Percentiles rank a stretch among this genome's conserved stretches.
Conservation (phyloP, 257 asterid species). For the Lavandula angustifolia region DNA sequence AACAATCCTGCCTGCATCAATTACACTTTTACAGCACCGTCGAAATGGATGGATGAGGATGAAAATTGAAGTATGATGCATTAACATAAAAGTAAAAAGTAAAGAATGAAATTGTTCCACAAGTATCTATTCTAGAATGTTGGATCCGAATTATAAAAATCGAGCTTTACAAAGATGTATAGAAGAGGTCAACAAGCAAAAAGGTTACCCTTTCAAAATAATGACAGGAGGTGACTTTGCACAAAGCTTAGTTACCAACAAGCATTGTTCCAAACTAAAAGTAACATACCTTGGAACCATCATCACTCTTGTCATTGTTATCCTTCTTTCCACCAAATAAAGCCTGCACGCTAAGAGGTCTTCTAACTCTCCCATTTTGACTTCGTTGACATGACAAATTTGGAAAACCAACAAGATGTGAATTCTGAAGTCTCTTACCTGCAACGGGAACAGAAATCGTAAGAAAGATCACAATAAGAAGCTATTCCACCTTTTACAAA, state of each 20-base stretch:
- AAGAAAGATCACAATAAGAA: too few species aligned
- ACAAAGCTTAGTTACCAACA: conserved; percentile 4
- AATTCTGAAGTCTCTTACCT: conserved; percentile 42
- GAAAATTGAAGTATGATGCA: not conserved
- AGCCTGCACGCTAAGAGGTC: conserved; percentile 56
- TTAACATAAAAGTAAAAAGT: not conserved
- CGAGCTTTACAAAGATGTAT: conserved; percentile 10
- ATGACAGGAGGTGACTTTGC: not conserved
- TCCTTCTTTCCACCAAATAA: conserved; percentile 87
- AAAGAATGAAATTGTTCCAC: not conserved
- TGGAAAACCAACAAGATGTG: conserved; percentile 32
- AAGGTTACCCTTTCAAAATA: not conserved
- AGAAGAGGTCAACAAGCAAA: too few species aligned
- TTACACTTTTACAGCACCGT: conserved; percentile 14
- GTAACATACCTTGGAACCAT: conserved; percentile 59
- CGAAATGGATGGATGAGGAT: conserved; percentile 25
- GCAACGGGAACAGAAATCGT: conserved; percentile 28
- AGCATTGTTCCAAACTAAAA: conserved; percentile 1
- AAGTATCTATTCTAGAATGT: not conserved
- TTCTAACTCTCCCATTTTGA: conserved; percentile 39
- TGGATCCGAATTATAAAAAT: not conserved
- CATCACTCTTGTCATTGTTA: conserved; percentile 56
- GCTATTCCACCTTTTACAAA: conserved; percentile 2
- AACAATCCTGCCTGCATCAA: conserved; percentile 78
- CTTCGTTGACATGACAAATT: conserved; percentile 34